Evolutionary conservation across 179 eudicot genomes (phyloP).

Genomic region (Nepenthes alata): DNA sequence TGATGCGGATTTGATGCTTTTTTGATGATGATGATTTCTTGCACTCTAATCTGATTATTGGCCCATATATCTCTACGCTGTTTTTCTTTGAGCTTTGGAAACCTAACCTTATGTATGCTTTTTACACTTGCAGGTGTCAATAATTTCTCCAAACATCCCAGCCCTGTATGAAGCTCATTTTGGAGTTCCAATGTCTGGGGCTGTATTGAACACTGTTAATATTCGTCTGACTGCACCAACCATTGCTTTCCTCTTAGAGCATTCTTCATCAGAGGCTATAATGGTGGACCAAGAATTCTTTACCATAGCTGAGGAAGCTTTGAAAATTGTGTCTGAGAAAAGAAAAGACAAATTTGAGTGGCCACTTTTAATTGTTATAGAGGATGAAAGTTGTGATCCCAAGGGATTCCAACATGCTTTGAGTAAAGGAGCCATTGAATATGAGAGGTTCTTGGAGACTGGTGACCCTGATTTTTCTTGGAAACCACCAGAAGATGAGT

Average conservation of each 20-base stretch:
- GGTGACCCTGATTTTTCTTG: conserved; percentile 77
- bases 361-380: conserved; percentile 68
- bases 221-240: conserved; percentile 82
- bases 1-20: no score
- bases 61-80: no score
- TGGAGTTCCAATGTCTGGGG: conserved; percentile 93
- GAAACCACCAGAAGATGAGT: conserved; percentile 90
- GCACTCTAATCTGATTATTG: no score
- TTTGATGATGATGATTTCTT: no score
- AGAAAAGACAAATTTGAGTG: conserved; percentile 42
- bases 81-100: background rate
- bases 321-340: conserved; percentile 43
- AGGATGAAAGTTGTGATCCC: conserved; percentile 66
- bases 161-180: conserved; percentile 94
- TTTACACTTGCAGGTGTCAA: conserved; percentile 54
- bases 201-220: conserved; percentile 77
- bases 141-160: conserved; percentile 86
- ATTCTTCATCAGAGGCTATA: conserved; percentile 56
- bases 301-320: conserved; percentile 68
- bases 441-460: conserved; percentile 63
- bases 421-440: conserved; percentile 65
- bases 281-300: conserved; percentile 95
- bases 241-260: conserved; percentile 68
- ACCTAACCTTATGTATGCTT: background rate
- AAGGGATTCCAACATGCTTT: conserved; percentile 54